Conservation (phyloP, 2,329 filamentous ascomycete species). For the Pleurostoma richardsiae region DNA sequence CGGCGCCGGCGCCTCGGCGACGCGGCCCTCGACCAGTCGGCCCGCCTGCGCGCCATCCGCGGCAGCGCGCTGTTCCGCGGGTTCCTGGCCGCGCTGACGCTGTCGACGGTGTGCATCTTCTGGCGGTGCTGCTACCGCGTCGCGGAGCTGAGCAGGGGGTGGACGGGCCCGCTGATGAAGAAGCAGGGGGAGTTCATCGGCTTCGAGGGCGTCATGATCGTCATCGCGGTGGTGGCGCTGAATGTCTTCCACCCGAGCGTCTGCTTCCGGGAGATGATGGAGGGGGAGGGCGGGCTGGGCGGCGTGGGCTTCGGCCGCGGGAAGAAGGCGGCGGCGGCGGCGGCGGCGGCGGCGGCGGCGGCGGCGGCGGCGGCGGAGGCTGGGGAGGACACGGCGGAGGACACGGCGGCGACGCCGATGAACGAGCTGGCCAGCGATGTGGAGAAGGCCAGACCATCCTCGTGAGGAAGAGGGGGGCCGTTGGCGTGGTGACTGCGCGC, state of each 20-base stretch:
- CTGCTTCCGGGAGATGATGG: conserved; percentile 14
- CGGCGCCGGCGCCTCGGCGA: conserved; percentile 26
- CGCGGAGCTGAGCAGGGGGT: conserved; percentile 61
- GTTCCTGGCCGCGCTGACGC: conserved; percentile 48
- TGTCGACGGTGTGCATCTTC: conserved; percentile 60
- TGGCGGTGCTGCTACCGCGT: conserved; percentile 62
- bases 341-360: background rate
- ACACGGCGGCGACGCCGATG: background rate
- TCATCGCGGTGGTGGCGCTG: conserved; percentile 37
- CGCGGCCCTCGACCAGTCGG: conserved; percentile 30
- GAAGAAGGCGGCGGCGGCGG: background rate
- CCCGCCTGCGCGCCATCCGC: conserved; percentile 28
- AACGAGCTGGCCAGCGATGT: background rate
- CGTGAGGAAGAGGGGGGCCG: background rate
- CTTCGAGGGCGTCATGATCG: conserved; percentile 51
- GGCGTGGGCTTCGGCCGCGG: background rate
- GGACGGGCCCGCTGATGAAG: conserved; percentile 51
- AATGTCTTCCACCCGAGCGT: conserved; percentile 38
- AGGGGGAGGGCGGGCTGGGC: conserved; percentile 7
- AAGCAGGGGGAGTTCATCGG: conserved; percentile 51
- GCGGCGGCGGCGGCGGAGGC: background rate
- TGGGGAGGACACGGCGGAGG: background rate
- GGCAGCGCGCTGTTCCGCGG: conserved; percentile 39
- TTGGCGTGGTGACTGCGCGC: background rate
- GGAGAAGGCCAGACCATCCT: background rate